Evolutionary conservation across 352 stramenopile genomes (phyloP), one percentile per base, ranked within the genome.

Genomic region (Pythium brassicae): DNA sequence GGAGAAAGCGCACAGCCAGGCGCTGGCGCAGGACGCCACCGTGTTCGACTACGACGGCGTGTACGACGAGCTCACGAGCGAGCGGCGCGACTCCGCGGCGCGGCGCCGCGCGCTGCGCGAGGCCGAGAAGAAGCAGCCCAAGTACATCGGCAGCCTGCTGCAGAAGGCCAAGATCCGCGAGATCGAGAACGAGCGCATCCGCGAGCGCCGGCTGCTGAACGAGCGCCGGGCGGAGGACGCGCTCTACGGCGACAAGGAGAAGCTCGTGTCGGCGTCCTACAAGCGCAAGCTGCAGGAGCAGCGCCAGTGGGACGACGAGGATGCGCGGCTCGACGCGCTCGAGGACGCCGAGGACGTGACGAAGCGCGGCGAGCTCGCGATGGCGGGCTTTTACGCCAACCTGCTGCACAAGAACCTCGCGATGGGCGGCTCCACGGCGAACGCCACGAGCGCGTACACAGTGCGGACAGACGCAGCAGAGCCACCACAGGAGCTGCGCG

Each of bases 31-130:
- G 56, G 86, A 97, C 61, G 69, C 88, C 23, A 86, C 78, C 1
- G 84, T 95, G 37, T 97, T 95, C 51, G 88, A 97, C 59, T 97
- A 97, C 50, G 89, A 97, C 63, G 76, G 78, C 34, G 82, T 94
- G 19, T 97, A 96, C 71, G 88, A 97, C 61, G 62, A 82, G 15
- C 92, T 97, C 58, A 81, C 88, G 61, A 79, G 52, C 29, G 52
- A 61, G 2, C 59, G 74, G 10, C 57, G 71, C 29, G 65, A 62
- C 35, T 65, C 83, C 57, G 71, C 69, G 45, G 52, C 53, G 4
- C 65, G 72, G 47, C 69, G 63, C 43, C 82, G 89, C 37, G 63
- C 57, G 1, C 65, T 83, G 56, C 66, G 76, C 44, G 73, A 83
- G 51, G 56, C 60, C 9, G 81, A 94, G 53, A 89, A 88, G 60